A percentile compares a stretch with the other conserved stretches of the same genome.
phyloP scores from a whole-genome alignment of 768 basidiomycete genomes.

The Boletus barrowsii region DNA sequence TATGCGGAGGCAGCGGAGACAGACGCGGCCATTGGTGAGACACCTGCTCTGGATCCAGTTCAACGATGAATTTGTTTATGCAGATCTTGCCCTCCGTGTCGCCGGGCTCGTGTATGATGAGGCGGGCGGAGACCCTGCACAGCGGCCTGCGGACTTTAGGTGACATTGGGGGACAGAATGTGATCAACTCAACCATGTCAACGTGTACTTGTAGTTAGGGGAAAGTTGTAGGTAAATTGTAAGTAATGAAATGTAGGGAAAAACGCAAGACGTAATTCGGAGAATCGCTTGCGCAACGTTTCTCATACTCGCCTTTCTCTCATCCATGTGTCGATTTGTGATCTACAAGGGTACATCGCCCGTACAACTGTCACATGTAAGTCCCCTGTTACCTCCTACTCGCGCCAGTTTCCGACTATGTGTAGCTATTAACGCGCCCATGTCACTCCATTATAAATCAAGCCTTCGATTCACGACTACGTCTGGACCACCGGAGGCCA shows the following conservation, averaged over 20 bases:
- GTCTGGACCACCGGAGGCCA: constrained; percentile 77
- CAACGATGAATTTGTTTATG: constrained; percentile 3
- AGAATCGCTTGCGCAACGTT: constrained; percentile 9
- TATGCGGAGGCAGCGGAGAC: constrained; percentile 87
- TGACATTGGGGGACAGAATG: constrained; percentile 27
- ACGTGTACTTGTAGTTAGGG: constrained; percentile 2
- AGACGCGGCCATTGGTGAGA: constrained; percentile 75
- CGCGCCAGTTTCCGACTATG: constrained; percentile 1
- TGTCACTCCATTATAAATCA: constrained; percentile 97
- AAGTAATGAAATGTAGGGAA: background rate
- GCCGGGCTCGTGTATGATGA: constrained; percentile 84
- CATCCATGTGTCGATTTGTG: constrained; percentile 79
- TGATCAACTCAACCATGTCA: background rate
- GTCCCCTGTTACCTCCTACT: constrained; percentile 13
- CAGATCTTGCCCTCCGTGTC: constrained; percentile 83
- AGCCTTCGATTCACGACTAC: constrained; percentile 90
- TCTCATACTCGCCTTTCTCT: background rate
- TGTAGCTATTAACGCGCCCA: constrained; percentile 84
- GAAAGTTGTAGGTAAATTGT: background rate
- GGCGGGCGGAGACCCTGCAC: constrained; percentile 71
- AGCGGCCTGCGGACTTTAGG: constrained; percentile 78
- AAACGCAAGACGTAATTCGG: constrained; percentile 21
- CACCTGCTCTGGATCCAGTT: background rate
- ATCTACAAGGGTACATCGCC: constrained; percentile 96
- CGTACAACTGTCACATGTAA: constrained; percentile 84